Conservation (phyloP, 2,329 filamentous ascomycete genomes). For the Grosmannia penicillata region DNA sequence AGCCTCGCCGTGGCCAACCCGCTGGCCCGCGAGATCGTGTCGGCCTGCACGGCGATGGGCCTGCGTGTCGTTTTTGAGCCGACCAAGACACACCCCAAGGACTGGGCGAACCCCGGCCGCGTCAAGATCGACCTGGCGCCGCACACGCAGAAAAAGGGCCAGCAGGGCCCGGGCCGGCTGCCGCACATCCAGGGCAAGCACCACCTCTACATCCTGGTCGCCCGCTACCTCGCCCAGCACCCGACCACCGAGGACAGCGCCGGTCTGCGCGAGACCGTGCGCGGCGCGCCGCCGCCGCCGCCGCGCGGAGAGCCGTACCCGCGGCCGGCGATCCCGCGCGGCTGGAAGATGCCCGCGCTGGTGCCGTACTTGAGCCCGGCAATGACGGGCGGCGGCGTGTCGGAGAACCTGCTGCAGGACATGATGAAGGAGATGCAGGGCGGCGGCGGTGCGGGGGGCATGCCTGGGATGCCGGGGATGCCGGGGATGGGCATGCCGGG, state of each 20-base stretch:
- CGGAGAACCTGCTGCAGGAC: constrained; percentile 87
- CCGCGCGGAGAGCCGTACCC: constrained; percentile 54
- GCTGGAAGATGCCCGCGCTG: constrained; percentile 80
- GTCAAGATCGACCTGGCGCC: constrained; percentile 57
- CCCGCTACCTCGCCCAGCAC: constrained; percentile 59
- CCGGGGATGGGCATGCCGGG: constrained; percentile 16
- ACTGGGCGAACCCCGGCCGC: constrained; percentile 92
- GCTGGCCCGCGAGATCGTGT: constrained; percentile 75
- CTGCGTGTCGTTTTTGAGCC: constrained; percentile 72
- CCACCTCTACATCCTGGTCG: constrained; percentile 72
- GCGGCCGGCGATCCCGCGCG: constrained; percentile 60
- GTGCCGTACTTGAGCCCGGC: constrained; percentile 80
- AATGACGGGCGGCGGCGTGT: constrained; percentile 83
- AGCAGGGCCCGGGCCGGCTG: constrained; percentile 26
- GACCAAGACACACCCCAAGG: constrained; percentile 83
- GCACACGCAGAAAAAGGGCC: constrained; percentile 6
- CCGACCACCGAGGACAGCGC: constrained; percentile 57
- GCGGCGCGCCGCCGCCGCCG: constrained; percentile 52
- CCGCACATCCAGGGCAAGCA: constrained; percentile 69
- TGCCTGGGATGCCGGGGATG: constrained; percentile 15
- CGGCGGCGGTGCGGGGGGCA: constrained; percentile 21
- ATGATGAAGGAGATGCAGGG: constrained; percentile 87
- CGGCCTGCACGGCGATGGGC: constrained; percentile 62
- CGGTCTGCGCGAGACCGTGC: constrained; percentile 57
- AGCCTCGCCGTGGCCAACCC: constrained; percentile 69